Percentiles rank a stretch among this genome's conserved stretches.
Conservation (phyloP, 2,329 filamentous ascomycete species). For the Trichoderma oligosporum region DNA sequence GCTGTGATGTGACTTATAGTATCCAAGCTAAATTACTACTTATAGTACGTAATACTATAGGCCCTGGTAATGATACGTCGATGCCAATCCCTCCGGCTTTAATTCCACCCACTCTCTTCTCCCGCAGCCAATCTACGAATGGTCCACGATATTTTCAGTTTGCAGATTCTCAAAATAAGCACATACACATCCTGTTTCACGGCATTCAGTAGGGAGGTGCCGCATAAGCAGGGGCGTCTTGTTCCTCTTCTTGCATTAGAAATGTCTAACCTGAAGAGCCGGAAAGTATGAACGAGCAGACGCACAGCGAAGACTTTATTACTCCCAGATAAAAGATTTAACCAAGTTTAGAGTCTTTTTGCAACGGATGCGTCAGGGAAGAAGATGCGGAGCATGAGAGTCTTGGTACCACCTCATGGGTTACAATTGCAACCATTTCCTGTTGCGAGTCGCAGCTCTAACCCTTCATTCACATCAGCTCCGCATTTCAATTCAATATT, state of each 20-base stretch:
- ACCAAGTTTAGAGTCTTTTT: not conserved
- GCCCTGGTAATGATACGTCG: not conserved
- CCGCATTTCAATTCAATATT: not conserved
- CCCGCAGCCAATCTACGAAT: not conserved
- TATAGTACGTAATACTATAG: not conserved
- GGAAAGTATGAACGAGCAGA: not conserved
- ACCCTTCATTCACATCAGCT: not conserved
- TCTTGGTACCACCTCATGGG: not conserved
- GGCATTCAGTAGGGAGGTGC: not conserved
- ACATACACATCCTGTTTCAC: no score
- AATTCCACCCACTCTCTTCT: not conserved
- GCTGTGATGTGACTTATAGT: no score
- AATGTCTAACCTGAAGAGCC: not conserved
- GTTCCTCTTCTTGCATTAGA: not conserved
- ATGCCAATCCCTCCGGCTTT: not conserved
- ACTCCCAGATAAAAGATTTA: not conserved
- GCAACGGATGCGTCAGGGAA: no score
- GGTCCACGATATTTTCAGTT: not conserved
- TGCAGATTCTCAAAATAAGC: not conserved
- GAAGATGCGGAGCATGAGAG: not conserved
- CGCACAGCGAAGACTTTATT: not conserved
- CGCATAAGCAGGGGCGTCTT: not conserved
- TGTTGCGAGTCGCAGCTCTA: not conserved
- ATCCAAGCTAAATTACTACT: no score
- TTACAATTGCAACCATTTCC: conserved; percentile 31